Evolutionary conservation across 208 protist genomes (phyloP).

Genomic region (Leishmania gerbilli): DNA sequence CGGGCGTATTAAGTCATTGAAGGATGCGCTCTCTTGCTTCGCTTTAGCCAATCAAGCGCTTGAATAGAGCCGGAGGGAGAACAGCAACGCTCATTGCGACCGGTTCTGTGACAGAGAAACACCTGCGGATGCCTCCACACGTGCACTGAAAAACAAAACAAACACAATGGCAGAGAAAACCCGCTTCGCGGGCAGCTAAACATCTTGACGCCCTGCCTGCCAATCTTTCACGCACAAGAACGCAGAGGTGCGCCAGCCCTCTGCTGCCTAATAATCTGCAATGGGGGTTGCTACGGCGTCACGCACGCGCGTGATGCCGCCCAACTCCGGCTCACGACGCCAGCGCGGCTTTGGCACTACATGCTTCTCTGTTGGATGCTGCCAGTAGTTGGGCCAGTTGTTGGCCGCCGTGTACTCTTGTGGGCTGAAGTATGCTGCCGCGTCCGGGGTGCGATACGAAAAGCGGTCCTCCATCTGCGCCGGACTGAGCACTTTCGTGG

Average conservation of each 20-base stretch:
- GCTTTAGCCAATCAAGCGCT: neutral
- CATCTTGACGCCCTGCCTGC: neutral
- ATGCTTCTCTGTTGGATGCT: slow-evolving; percentile 75
- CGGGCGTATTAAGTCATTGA: neutral
- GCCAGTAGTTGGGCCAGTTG: slow-evolving; percentile 90
- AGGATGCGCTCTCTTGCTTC: neutral
- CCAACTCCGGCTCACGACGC: slow-evolving; percentile 76
- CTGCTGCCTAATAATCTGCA: slow-evolving; percentile 57
- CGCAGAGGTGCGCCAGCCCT: neutral
- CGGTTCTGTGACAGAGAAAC: neutral
- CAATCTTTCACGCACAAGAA: neutral
- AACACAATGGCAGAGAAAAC: neutral
- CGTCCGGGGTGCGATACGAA: slow-evolving; percentile 68
- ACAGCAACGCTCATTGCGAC: neutral
- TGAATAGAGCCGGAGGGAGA: neutral
- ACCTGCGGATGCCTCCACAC: neutral
- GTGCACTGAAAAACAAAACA: neutral
- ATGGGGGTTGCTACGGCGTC: slow-evolving; percentile 50
- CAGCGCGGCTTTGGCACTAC: slow-evolving; percentile 83
- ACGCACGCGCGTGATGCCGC: slow-evolving; percentile 85
- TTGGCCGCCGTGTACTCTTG: slow-evolving; percentile 61
- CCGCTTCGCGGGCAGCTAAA: neutral
- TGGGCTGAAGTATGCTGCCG: slow-evolving; percentile 82
- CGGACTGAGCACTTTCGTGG: slow-evolving; percentile 31
- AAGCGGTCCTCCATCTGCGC: slow-evolving; percentile 50